Evolutionary conservation across 495 filamentous ascomycete species (phyloP).

Genomic region (Xylaria castorea): DNA sequence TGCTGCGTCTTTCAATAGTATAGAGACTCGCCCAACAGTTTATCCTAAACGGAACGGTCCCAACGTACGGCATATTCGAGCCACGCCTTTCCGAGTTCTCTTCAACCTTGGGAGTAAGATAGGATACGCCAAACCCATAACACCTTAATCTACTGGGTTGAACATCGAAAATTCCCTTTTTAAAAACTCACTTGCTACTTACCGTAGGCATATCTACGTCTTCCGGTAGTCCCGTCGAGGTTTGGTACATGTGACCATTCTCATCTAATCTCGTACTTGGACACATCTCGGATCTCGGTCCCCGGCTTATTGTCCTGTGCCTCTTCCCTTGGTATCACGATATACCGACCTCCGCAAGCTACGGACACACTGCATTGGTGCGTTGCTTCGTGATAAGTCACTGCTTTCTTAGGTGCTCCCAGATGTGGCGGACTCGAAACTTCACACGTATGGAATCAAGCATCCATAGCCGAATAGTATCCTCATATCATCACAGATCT

Average conservation of each 20-base stretch:
- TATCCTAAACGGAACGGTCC: not conserved
- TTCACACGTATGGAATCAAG: not conserved
- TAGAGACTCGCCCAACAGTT: not conserved
- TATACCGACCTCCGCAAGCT: not conserved
- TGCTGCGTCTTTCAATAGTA: conserved; percentile 7
- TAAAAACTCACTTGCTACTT: not conserved
- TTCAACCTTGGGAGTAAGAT: not conserved
- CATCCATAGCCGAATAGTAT: not conserved
- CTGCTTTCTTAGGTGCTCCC: not conserved
- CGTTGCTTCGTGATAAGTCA: not conserved
- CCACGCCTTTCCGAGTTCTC: not conserved
- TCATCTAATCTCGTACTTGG: not conserved
- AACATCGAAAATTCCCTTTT: not conserved
- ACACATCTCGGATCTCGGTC: not conserved
- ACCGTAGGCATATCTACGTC: not conserved
- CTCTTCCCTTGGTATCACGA: not conserved
- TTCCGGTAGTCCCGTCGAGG: not conserved
- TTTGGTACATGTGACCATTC: not conserved
- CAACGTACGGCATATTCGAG: not conserved
- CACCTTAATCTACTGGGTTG: not conserved
- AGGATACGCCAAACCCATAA: not conserved
- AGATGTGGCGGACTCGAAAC: not conserved
- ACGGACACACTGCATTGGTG: not conserved
- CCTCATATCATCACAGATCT: not conserved
- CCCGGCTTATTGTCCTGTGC: not conserved